Percentiles rank a stretch among this genome's conserved stretches.
Conservation (phyloP, 495 filamentous ascomycete species). For the Podospora pseudocomata region DNA sequence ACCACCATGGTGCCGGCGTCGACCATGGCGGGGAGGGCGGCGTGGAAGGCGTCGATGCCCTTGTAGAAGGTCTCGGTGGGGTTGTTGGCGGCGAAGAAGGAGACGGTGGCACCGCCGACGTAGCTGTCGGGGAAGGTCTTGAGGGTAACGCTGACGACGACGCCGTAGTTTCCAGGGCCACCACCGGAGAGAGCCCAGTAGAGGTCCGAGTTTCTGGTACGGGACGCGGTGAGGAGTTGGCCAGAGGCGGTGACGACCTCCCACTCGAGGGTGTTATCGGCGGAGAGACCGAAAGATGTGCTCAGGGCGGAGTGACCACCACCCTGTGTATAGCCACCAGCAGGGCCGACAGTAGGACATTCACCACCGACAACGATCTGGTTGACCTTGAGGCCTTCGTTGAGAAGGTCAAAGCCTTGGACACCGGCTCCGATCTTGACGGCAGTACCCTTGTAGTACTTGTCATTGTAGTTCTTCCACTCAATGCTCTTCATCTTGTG, state of each 20-base stretch:
- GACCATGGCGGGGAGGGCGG: constrained; percentile 25
- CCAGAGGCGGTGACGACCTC: constrained; percentile 55
- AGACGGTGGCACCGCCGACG: constrained; percentile 33
- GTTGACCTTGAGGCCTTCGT: constrained; percentile 40
- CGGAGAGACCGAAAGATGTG: constrained; percentile 55
- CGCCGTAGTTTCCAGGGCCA: constrained; percentile 49
- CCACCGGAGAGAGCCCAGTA: constrained; percentile 62
- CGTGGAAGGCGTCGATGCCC: constrained; percentile 31
- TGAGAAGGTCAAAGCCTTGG: constrained; percentile 51
- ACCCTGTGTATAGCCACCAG: constrained; percentile 56
- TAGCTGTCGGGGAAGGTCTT: constrained; percentile 39
- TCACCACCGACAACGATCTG: constrained; percentile 52
- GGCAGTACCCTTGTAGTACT: constrained; percentile 43
- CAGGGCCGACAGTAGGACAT: constrained; percentile 51
- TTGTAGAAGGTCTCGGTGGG: constrained; percentile 43
- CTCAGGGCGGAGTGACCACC: constrained; percentile 58
- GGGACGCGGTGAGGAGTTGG: constrained; percentile 44
- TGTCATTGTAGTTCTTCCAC: constrained; percentile 39
- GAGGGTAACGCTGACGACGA: constrained; percentile 43
- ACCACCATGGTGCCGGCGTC: constrained; percentile 36
- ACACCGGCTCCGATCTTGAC: constrained; percentile 59
- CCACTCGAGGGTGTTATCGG: constrained; percentile 58
- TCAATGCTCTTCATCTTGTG: constrained; percentile 49
- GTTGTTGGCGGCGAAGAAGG: constrained; percentile 30
- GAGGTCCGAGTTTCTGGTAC: constrained; percentile 49